Percentiles rank a stretch among this genome's conserved stretches.
phyloP scores from a whole-genome alignment of 2,329 filamentous ascomycete species.

The Pseudogymnoascus sp. region DNA sequence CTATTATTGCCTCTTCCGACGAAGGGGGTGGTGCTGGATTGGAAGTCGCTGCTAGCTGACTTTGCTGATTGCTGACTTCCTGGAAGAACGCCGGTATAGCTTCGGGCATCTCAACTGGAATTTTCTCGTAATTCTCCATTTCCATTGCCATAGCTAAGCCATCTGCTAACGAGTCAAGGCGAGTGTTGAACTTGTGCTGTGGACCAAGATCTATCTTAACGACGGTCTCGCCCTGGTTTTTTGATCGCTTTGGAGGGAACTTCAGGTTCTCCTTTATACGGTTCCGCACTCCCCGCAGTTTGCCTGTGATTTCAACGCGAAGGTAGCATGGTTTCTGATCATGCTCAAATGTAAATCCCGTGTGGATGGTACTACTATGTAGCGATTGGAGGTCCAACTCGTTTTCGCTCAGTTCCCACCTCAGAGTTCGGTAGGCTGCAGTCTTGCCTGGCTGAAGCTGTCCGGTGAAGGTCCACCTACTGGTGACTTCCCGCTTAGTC shows the following conservation, averaged over 20 bases:
- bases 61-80: not conserved
- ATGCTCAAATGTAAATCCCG: conserved; percentile 1
- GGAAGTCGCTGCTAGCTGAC: not conserved
- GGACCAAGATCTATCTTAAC: not conserved
- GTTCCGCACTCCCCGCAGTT: not conserved
- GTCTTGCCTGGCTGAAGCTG: not conserved
- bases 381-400: conserved; percentile 11
- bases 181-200: not conserved
- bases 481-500: not conserved
- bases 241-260: not conserved
- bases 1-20: not conserved
- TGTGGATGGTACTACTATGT: conserved; percentile 13
- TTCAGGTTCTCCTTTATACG: not conserved
- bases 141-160: conserved; percentile 14
- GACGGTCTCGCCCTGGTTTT: not conserved
- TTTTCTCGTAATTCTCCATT: conserved; percentile 10
- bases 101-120: conserved; percentile 13
- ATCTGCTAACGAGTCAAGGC: conserved; percentile 9
- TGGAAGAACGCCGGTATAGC: conserved; percentile 6
- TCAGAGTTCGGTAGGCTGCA: conserved; percentile 12
- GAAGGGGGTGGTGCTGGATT: not conserved
- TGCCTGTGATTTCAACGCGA: not conserved
- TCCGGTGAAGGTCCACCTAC: not conserved
- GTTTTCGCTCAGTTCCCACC: conserved; percentile 15
- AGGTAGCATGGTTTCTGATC: not conserved